A percentile compares a stretch with the other conserved stretches of the same genome.
These are phyloP conservation scores for Umbilicus rupestris DNA, from an alignment of 164 flowering plant species.

Conservation along the genomic window DNA sequence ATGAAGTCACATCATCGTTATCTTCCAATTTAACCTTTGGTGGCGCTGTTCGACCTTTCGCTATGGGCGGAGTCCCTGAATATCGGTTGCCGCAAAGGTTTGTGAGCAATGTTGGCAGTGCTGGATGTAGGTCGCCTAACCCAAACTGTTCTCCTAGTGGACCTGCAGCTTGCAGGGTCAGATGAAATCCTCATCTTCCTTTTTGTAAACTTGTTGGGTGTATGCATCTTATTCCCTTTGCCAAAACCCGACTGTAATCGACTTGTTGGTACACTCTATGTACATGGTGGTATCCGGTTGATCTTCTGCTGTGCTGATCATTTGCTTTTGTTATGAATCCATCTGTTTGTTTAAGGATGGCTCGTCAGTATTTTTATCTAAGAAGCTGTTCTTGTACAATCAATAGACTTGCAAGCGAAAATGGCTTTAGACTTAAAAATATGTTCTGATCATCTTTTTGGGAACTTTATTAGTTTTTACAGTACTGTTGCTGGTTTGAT, in stretches of 20 bases:
- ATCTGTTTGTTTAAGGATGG: neutral
- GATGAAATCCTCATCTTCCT: conserved; percentile 24
- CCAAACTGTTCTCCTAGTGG: conserved; percentile 67
- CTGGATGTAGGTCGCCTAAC: conserved; percentile 61
- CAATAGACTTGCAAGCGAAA: neutral
- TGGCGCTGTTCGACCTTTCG: conserved; percentile 24
- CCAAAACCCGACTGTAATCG: neutral
- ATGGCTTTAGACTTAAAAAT: no score
- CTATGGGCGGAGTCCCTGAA: conserved; percentile 34
- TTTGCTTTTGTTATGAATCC: neutral
- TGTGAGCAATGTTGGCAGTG: conserved; percentile 36
- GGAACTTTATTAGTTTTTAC: no score
- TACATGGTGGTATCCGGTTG: neutral
- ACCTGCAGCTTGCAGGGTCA: conserved; percentile 72
- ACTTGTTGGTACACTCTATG: neutral
- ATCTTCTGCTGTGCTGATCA: neutral
- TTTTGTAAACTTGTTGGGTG: neutral
- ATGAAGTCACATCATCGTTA: conserved; percentile 28
- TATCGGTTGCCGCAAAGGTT: conserved; percentile 36
- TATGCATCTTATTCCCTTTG: neutral
- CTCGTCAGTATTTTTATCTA: neutral
- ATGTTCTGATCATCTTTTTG: no score
- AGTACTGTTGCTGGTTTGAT: no score
- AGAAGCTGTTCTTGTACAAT: neutral
- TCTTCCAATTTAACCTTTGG: conserved; percentile 14